These are phyloP conservation scores for Fusarium staphyleae DNA, from an alignment of 2,329 filamentous ascomycete genomes.

Conservation along the genomic window DNA sequence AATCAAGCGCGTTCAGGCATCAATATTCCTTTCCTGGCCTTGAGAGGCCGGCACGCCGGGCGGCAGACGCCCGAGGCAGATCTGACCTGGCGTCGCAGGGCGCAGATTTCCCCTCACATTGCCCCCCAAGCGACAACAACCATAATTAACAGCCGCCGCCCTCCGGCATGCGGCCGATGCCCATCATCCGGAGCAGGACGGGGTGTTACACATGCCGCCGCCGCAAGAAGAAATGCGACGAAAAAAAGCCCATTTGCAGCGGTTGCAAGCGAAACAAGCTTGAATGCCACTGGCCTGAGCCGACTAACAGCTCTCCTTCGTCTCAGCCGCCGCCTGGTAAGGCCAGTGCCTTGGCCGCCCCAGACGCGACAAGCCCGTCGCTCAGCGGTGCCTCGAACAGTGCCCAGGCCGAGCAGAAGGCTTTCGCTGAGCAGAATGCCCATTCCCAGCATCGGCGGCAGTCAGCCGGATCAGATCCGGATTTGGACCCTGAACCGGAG, in stretches of 20 bases:
- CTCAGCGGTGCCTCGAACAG: slow-evolving; percentile 18
- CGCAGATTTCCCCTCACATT: neutral
- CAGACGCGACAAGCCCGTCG: slow-evolving; percentile 4
- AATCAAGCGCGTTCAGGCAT: slow-evolving; percentile 11
- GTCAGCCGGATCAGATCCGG: slow-evolving; percentile 6
- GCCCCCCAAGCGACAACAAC: slow-evolving; percentile 2
- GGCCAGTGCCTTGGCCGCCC: slow-evolving; percentile 3
- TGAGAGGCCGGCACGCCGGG: neutral
- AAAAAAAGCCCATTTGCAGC: slow-evolving; percentile 59
- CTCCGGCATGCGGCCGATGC: slow-evolving; percentile 43
- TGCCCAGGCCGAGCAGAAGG: slow-evolving; percentile 1
- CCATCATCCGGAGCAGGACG: slow-evolving; percentile 49
- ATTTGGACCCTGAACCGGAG: slow-evolving; percentile 27
- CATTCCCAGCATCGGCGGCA: slow-evolving; percentile 15
- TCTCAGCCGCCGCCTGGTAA: slow-evolving; percentile 18
- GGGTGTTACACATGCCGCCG: slow-evolving; percentile 59
- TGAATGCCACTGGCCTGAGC: slow-evolving; percentile 57
- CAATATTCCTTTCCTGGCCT: neutral
- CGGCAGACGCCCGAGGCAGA: no score
- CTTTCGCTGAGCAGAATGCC: slow-evolving; percentile 4
- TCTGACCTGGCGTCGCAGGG: neutral
- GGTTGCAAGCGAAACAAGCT: slow-evolving; percentile 62
- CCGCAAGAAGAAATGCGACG: slow-evolving; percentile 63
- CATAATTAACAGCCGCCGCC: slow-evolving; percentile 2
- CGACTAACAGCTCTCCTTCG: slow-evolving; percentile 25